phyloP scores from a whole-genome alignment of 352 stramenopile genomes.

The Globisporangium emineosum region DNA sequence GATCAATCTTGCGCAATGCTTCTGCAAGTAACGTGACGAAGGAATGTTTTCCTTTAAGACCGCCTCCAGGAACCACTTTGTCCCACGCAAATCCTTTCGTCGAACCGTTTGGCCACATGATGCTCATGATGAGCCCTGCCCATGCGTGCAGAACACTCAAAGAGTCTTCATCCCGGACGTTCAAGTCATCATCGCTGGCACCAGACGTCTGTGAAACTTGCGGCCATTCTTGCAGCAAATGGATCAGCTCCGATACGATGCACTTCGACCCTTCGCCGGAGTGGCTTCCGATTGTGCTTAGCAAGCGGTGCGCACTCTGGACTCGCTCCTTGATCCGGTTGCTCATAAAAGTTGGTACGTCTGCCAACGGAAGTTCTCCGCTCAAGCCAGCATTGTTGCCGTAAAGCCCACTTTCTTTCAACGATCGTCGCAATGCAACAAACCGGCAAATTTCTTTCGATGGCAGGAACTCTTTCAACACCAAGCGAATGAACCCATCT shows the following conservation, averaged over 20 bases:
- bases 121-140: conserved; percentile 83
- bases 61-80: conserved; percentile 66
- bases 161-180: conserved; percentile 61
- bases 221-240: conserved; percentile 68
- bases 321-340: conserved; percentile 49
- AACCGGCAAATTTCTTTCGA: conserved; percentile 73
- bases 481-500: conserved; percentile 47
- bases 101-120: conserved; percentile 79
- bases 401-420: conserved; percentile 56
- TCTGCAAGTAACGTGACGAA: conserved; percentile 77
- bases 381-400: conserved; percentile 30
- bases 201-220: conserved; percentile 9
- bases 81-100: conserved; percentile 80
- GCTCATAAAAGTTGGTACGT: conserved; percentile 40
- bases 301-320: conserved; percentile 59
- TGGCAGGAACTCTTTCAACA: conserved; percentile 69
- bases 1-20: conserved; percentile 71
- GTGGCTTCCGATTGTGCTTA: conserved; percentile 66
- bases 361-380: conserved; percentile 29
- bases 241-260: conserved; percentile 72
- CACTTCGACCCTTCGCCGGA: conserved; percentile 73
- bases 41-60: conserved; percentile 67
- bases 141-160: conserved; percentile 81
- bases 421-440: conserved; percentile 38
- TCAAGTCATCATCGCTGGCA: conserved; percentile 23